These are phyloP conservation scores for Fusarium heterosporum DNA, from an alignment of 2,329 filamentous ascomycete genomes.

Conservation along the genomic window DNA sequence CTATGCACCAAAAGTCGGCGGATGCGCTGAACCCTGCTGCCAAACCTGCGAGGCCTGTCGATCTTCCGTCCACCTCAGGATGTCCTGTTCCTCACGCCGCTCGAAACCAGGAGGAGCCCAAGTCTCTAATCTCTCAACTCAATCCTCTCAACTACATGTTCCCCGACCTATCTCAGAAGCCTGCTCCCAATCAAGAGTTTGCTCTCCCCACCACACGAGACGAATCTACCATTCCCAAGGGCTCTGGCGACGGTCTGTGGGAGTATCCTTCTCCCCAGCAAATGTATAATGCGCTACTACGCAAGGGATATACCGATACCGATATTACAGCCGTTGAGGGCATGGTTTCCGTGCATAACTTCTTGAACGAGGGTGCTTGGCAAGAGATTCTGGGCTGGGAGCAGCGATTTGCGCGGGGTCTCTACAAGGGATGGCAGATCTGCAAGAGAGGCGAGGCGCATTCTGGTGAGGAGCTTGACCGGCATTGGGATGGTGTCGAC, in stretches of 20 bases:
- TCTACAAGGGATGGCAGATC: conserved; percentile 77
- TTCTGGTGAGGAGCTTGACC: conserved; percentile 56
- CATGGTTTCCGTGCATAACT: conserved; percentile 99
- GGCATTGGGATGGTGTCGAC: conserved; percentile 65
- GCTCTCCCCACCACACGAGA: conserved; percentile 84
- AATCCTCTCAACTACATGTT: conserved; percentile 96
- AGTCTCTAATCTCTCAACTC: conserved; percentile 66
- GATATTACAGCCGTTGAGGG: conserved; percentile 92
- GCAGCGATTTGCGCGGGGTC: conserved; percentile 80
- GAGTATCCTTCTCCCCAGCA: conserved; percentile 98
- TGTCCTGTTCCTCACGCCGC: conserved; percentile 60
- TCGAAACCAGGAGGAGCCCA: conserved; percentile 51
- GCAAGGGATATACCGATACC: conserved; percentile 96
- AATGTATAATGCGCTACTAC: conserved; percentile 98
- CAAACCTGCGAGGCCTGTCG: conserved; percentile 40
- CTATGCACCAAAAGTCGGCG: conserved; percentile 67
- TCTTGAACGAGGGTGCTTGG: conserved; percentile 98
- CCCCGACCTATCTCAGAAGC: conserved; percentile 82
- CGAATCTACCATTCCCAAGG: conserved; percentile 89
- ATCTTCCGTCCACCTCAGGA: conserved; percentile 42
- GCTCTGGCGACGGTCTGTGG: conserved; percentile 83
- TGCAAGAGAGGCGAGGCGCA: conserved; percentile 81
- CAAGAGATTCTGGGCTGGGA: conserved; percentile 96
- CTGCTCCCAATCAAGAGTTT: conserved; percentile 77
- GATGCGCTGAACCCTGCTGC: conserved; percentile 58